Percentiles rank a stretch among this genome's conserved stretches.
phyloP scores from a whole-genome alignment of 2,329 filamentous ascomycete genomes.

The Microdochium bolleyi region DNA sequence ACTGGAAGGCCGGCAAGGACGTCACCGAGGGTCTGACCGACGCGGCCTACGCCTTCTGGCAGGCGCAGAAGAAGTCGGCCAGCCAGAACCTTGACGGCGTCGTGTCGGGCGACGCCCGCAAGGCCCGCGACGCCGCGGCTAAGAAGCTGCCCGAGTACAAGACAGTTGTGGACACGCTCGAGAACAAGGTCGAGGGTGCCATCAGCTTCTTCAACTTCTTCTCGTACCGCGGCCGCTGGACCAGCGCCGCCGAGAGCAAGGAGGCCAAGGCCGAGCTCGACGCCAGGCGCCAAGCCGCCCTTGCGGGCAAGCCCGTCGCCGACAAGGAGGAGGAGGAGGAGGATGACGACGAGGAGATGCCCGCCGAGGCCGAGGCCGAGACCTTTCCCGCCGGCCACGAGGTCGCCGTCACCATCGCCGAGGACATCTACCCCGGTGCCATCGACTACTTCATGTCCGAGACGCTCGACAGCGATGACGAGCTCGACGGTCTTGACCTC shows the following conservation, averaged over 20 bases:
- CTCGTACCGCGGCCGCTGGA: conserved; percentile 51
- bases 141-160: conserved; percentile 17
- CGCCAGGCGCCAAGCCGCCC: conserved; percentile 17
- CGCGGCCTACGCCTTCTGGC: conserved; percentile 47
- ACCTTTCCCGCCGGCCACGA: conserved; percentile 18
- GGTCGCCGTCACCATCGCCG: conserved; percentile 16
- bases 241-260: conserved; percentile 53
- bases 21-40: conserved; percentile 55
- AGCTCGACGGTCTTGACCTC: conserved; percentile 8
- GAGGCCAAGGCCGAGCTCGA: conserved; percentile 33
- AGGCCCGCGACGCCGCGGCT: conserved; percentile 15
- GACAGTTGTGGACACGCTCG: conserved; percentile 11
- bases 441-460: conserved; percentile 19
- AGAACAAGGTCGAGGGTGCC: conserved; percentile 20
- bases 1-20: conserved; percentile 59
- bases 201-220: conserved; percentile 67
- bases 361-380: conserved; percentile 20
- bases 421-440: conserved; percentile 17
- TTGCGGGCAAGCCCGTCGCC: conserved; percentile 14
- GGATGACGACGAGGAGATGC: conserved; percentile 20
- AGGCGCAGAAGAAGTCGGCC: conserved; percentile 39
- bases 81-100: conserved; percentile 25
- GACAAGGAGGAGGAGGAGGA: conserved; percentile 22
- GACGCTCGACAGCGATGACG: conserved; percentile 15
- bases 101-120: conserved; percentile 14